phyloP scores from a whole-genome alignment of 108 stramenopile genomes.

The Parietichytrium sp. region DNA sequence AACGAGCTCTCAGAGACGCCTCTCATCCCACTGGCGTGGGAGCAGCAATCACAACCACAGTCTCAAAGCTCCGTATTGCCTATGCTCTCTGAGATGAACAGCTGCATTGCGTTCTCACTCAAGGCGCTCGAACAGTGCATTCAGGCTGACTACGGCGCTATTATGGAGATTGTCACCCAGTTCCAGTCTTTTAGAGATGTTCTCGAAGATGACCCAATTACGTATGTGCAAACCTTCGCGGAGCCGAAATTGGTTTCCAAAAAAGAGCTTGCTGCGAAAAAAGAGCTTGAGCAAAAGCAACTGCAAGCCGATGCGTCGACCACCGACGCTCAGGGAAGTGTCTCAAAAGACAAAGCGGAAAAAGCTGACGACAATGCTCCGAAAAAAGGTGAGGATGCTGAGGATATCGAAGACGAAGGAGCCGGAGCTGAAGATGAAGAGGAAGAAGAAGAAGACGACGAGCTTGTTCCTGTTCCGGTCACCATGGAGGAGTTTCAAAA shows the following conservation, averaged over 20 bases:
- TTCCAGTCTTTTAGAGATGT: constrained; percentile 40
- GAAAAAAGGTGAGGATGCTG: neutral
- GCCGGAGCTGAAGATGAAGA: neutral
- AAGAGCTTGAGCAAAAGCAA: neutral
- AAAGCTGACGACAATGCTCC: neutral
- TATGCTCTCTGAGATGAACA: constrained; percentile 23
- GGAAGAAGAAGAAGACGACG: constrained; percentile 3
- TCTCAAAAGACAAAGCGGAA: neutral
- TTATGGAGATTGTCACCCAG: constrained; percentile 45
- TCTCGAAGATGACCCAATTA: constrained; percentile 25
- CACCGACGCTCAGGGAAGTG: neutral
- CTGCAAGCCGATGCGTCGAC: neutral
- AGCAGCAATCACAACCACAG: constrained; percentile 37
- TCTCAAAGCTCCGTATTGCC: constrained; percentile 41
- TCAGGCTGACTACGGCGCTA: constrained; percentile 45
- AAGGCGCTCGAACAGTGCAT: constrained; percentile 23
- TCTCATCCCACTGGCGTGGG: constrained; percentile 45
- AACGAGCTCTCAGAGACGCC: constrained; percentile 50
- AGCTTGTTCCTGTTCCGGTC: constrained; percentile 7
- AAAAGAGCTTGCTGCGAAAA: neutral
- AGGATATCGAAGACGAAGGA: neutral
- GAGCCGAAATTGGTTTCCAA: neutral
- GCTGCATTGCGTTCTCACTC: constrained; percentile 39
- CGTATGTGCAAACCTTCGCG: constrained; percentile 25
- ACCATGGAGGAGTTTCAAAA: constrained; percentile 42